phyloP scores from a whole-genome alignment of 495 filamentous ascomycete species.

The Daldinia childiae region DNA sequence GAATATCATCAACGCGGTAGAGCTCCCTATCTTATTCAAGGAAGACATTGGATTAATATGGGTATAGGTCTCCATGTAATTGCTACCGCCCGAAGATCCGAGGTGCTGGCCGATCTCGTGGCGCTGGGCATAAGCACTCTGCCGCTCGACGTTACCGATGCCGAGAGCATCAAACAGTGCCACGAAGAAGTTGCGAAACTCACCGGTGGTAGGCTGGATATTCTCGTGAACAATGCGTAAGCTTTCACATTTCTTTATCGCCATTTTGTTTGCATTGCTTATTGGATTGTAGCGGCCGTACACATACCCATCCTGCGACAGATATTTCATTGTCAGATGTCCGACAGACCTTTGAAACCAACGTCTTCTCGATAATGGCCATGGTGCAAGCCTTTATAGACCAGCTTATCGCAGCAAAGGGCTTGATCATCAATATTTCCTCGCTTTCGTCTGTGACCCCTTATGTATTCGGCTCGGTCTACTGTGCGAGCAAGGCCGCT shows the following conservation, averaged over 20 bases:
- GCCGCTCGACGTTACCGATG: conserved; percentile 61
- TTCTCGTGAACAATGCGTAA: conserved; percentile 73
- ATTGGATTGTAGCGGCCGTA: conserved; percentile 54
- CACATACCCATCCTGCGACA: conserved; percentile 60
- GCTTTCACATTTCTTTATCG: conserved; percentile 18
- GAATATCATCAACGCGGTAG: conserved; percentile 62
- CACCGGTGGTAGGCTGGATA: conserved; percentile 67
- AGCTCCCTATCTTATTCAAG: neutral
- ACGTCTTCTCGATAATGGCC: conserved; percentile 67
- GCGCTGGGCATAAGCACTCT: conserved; percentile 58
- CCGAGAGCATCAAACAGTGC: conserved; percentile 59
- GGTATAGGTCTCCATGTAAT: conserved; percentile 61
- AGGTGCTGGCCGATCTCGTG: conserved; percentile 56
- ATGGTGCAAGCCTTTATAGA: conserved; percentile 65
- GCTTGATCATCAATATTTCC: conserved; percentile 65
- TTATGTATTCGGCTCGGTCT: conserved; percentile 60
- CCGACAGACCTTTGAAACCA: conserved; percentile 67
- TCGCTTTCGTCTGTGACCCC: conserved; percentile 58
- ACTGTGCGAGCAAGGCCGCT: conserved; percentile 64
- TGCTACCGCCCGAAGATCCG: conserved; percentile 61
- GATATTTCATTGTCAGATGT: conserved; percentile 63
- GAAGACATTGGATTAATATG: neutral
- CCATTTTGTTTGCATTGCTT: neutral
- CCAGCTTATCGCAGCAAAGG: conserved; percentile 61
- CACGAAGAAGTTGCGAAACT: conserved; percentile 57